Conservation (phyloP, 768 basidiomycete genomes). For the Xerocomus brunneocitrinus region DNA sequence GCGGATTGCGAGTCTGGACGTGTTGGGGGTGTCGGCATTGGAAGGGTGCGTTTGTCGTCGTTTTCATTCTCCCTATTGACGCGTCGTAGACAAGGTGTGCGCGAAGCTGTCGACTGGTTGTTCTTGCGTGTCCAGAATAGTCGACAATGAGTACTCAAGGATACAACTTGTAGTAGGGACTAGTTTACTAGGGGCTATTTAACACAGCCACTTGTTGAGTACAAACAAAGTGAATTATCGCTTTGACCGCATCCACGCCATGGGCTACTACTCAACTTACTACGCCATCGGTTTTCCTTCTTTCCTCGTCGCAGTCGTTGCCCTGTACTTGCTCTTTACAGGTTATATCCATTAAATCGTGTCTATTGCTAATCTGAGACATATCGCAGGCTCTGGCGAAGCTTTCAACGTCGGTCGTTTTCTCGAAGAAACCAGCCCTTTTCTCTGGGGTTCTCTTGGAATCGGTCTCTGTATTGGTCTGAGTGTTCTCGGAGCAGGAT, state of each 20-base stretch:
- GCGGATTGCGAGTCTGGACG: conserved; percentile 73
- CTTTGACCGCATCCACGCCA: conserved; percentile 6
- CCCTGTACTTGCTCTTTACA: conserved; percentile 86
- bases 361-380: conserved; percentile 1
- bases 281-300: conserved; percentile 66
- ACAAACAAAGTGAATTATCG: not conserved
- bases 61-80: not conserved
- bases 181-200: not conserved
- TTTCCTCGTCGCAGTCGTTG: conserved; percentile 60
- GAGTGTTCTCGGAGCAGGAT: conserved; percentile 92
- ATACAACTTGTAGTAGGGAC: too few relatives aligned
- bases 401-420: conserved; percentile 93
- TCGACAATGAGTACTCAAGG: conserved; percentile 43
- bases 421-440: conserved; percentile 91
- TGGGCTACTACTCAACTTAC: conserved; percentile 40
- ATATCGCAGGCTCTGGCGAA: conserved; percentile 67
- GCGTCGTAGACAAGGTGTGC: conserved; percentile 69
- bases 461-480: conserved; percentile 91
- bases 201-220: conserved; percentile 13
- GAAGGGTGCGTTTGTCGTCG: conserved; percentile 61
- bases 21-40: conserved; percentile 86
- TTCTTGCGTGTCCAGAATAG: conserved; percentile 93
- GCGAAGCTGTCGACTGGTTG: conserved; percentile 90
- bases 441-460: conserved; percentile 87
- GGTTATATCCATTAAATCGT: conserved; percentile 39